Base-by-base conservation (phyloP, 176 grass and related monocot species). In the Aegilops bicornis region DNA sequence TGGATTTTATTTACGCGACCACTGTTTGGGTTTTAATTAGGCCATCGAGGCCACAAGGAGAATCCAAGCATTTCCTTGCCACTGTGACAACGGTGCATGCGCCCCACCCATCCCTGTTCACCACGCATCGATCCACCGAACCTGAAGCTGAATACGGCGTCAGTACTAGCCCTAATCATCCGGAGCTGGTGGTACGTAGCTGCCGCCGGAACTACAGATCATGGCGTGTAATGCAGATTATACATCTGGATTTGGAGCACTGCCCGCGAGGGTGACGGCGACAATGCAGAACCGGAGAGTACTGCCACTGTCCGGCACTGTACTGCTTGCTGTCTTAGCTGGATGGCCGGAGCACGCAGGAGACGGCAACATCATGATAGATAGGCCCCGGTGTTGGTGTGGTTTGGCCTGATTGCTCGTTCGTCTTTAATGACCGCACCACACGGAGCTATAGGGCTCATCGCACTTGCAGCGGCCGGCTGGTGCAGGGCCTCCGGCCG, bases 371-470 rank as follows among this genome's bases (percentile, higher is more conserved):
- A 59, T 59, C 19, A 59, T 20, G 54, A 59, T 59, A 22, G 54
- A 59, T 59, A 59, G 54, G 54, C 19, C 54, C 54, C 54, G 19
- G 50, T 7, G 50, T 54, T 13, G 54, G 48, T 52, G 48, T 42
- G 72, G 43, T 52, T 52, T 27, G 73, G 43, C 73, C 73, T 10
- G 7, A 43, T 52, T 52, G 73, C 73, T 30, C 7, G 17, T 13
- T 77, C 62, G 61, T 64, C 61, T 77, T 88, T 10, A 82, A 77
- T 87, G 40, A 76, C 79, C 59, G 86, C 86, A 76, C 79, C 59
- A 79, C 86, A 43, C 79, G 79, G 42, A 87, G 15, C 24, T 76
- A 60, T 29, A 81, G 68, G 69, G 23, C 37, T 82, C 78, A 13
- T 82, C 16, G 10, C 7, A 29, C 19, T 22, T 59, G 7, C 54